Evolutionary conservation across 208 protist genomes (phyloP).

Genomic region (Trypanosoma cruzi): DNA sequence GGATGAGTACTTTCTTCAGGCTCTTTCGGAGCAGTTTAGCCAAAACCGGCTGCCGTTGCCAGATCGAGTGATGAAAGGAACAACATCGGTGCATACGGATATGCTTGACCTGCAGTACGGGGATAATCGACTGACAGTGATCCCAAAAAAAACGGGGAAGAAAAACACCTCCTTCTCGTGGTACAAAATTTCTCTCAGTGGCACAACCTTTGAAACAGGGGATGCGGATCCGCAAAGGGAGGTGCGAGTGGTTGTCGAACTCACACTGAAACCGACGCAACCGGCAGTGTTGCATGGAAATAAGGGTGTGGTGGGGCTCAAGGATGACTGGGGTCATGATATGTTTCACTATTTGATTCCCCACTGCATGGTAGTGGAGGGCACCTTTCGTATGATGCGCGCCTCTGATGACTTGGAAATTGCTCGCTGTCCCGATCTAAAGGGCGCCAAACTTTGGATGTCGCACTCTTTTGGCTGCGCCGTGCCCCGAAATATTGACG

Average conservation of each 20-base stretch:
- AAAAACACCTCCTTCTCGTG: slow-evolving; percentile 10
- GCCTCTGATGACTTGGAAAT: slow-evolving; percentile 52
- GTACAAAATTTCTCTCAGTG: slow-evolving; percentile 57
- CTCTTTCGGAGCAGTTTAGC: slow-evolving; percentile 54
- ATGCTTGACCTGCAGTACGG: slow-evolving; percentile 48
- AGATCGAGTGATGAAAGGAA: slow-evolving; percentile 36
- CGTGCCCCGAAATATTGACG: slow-evolving; percentile 39
- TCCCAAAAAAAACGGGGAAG: slow-evolving; percentile 2
- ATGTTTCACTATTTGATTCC: slow-evolving; percentile 50
- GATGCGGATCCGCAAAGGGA: slow-evolving; percentile 36
- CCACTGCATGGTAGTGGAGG: slow-evolving; percentile 36
- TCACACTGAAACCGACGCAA: slow-evolving; percentile 43
- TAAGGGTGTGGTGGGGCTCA: slow-evolving; percentile 44
- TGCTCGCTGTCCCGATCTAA: slow-evolving; percentile 33
- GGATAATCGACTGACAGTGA: slow-evolving; percentile 30
- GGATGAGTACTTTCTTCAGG: slow-evolving; percentile 52
- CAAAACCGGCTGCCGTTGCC: slow-evolving; percentile 39
- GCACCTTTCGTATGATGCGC: slow-evolving; percentile 40
- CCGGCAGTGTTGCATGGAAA: slow-evolving; percentile 48
- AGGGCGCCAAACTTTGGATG: slow-evolving; percentile 44
- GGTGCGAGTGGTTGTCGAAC: slow-evolving; percentile 45
- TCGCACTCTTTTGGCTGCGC: slow-evolving; percentile 61
- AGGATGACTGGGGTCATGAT: slow-evolving; percentile 50
- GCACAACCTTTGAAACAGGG: slow-evolving; percentile 47
- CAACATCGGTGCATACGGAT: slow-evolving; percentile 28